Conservation (phyloP, 139 green algal genomes). For the Parachlorella kessleri region DNA sequence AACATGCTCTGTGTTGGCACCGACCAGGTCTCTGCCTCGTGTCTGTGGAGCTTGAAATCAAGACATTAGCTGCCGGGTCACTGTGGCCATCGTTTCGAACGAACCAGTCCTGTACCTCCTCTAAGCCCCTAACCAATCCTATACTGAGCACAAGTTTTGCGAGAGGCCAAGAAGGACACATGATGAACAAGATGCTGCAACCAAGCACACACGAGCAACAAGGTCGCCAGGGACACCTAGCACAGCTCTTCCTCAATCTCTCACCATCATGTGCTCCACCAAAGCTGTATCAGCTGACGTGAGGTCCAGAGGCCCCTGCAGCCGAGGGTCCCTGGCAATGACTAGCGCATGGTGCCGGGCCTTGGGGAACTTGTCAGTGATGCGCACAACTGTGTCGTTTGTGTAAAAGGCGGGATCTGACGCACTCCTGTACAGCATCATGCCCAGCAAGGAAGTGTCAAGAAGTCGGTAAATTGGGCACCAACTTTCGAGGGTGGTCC, state of each 20-base stretch:
- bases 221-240: too few relatives aligned
- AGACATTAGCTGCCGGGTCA: too few relatives aligned
- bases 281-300: conserved; percentile 49
- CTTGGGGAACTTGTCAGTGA: conserved; percentile 72
- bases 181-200: too few relatives aligned
- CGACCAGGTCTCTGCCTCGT: neutral
- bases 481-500: too few relatives aligned
- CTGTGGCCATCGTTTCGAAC: too few relatives aligned
- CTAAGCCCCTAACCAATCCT: neutral
- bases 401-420: neutral
- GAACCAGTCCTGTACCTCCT: neutral
- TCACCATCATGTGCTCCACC: conserved; percentile 66
- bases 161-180: too few relatives aligned
- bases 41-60: too few relatives aligned
- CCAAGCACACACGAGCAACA: too few relatives aligned
- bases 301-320: conserved; percentile 56
- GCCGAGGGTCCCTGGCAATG: conserved; percentile 45
- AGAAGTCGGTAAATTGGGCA: too few relatives aligned
- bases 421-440: neutral
- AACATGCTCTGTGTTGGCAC: neutral
- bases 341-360: conserved; percentile 65
- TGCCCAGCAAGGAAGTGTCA: too few relatives aligned
- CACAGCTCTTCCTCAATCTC: too few relatives aligned
- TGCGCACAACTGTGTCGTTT: conserved; percentile 54
- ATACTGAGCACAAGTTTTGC: too few relatives aligned